Evolutionary conservation across 352 stramenopile genomes (phyloP), one percentile per base, ranked within the genome.

Genomic region (Globisporangium alternatum): DNA sequence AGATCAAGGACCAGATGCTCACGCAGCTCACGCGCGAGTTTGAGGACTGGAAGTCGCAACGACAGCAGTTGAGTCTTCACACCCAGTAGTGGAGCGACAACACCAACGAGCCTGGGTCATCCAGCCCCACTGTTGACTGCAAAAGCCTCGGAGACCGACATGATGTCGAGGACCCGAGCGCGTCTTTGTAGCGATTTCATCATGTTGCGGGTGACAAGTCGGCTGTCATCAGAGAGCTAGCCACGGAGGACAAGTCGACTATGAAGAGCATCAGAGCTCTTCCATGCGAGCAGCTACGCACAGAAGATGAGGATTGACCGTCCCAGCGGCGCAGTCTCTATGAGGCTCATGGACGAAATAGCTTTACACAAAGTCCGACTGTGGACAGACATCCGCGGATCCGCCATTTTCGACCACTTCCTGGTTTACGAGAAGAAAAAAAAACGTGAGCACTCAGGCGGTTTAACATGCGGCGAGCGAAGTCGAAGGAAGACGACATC

Each of bases 1-100:
- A 86, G 58, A 81, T 88, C 64, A 86, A 83, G 61, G 73, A 75
- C 56, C 78, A 89, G 61, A 87, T 89, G 77, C 67, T 89, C 55
- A 68, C 75, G 58, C 67, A 75, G n/a, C 69, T 89, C 51, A 81
- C 76, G 31, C 68, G 66, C 49, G 77, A 78, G 21, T 89, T 88
- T 22, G 70, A 89, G 31, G n/a, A 22, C 2, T 89, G 80, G 78
- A 83, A 70, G 37, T 21, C 49, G 49, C 52, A 68, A n/a, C 69
- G 62, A 47, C 62, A 72, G 41, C 13, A 28, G 0, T 13, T 9
- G 15, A 39, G 30, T 21, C 19, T 28, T 30, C 19, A 57, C 1
- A 17, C 7, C 2, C 51, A 56, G n/a, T 22, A 56, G 19, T 15
- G 25, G 51, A 37, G 17, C 15, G 48, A 33, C 25, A 37, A 13